A percentile compares a stretch with the other conserved stretches of the same genome.
Evolutionary conservation across 257 asterid genomes (phyloP).

Genomic region (Plectranthus barbatus): DNA sequence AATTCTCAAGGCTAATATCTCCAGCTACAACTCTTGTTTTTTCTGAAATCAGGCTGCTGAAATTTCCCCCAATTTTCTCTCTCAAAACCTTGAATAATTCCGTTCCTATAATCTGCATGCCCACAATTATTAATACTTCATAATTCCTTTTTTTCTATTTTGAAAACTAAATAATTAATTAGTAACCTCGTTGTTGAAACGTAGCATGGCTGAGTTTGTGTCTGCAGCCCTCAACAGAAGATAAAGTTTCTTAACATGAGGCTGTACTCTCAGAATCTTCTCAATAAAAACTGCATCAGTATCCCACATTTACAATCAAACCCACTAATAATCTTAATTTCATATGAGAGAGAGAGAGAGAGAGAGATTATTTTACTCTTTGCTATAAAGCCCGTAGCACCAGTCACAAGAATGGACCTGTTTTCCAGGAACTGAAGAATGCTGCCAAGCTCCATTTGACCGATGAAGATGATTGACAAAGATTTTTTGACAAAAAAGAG

Average conservation of each 20-base stretch:
- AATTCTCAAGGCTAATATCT: conserved; percentile 49
- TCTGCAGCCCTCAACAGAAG: conserved; percentile 79
- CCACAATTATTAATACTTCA: too few relatives aligned
- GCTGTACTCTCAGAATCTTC: conserved; percentile 77
- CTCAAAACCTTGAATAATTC: conserved; percentile 69
- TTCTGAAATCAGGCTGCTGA: conserved; percentile 29
- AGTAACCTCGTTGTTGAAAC: conserved; percentile 77
- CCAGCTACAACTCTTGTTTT: conserved; percentile 57
- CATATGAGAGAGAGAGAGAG: neutral
- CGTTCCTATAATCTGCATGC: conserved; percentile 42
- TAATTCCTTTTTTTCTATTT: too few relatives aligned
- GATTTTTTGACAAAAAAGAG: too few relatives aligned
- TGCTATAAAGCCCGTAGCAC: conserved; percentile 81
- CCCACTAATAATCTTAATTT: too few relatives aligned
- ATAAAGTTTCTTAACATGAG: conserved; percentile 78
- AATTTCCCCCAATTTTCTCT: conserved; percentile 39
- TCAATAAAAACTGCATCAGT: conserved; percentile 60
- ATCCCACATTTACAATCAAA: neutral
- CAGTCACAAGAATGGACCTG: conserved; percentile 57
- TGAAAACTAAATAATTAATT: too few relatives aligned
- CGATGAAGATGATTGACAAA: neutral
- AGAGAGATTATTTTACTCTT: conserved; percentile 33
- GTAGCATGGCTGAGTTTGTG: conserved; percentile 47
- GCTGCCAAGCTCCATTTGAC: conserved; percentile 55
- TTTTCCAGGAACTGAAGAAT: conserved; percentile 50